Base-by-base conservation (phyloP, 345 rosid species). In the Populus alba region DNA sequence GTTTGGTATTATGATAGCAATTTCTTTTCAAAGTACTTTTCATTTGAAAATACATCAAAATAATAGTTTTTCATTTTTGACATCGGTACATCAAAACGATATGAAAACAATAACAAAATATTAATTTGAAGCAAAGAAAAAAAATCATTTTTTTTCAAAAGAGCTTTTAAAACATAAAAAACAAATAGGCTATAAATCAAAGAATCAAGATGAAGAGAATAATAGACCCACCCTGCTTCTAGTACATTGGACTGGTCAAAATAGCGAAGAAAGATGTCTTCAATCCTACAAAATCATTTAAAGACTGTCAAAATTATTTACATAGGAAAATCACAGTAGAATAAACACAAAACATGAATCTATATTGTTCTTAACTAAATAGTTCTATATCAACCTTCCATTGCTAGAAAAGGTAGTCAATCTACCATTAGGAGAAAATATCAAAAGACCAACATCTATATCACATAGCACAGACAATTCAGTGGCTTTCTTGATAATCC, bases 401-500 rank as follows among this genome's bases (percentile, higher is more conserved):
- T 51, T 51, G 22, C 55, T 51, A 17, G 55, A 4, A 51, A 51
- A 51, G 55, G 20, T 51, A 51, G 55, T 51, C 55, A 51, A 51
- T 51, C 55, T 51, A 51, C 55, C 55, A 51, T 51, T 29, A 17
- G 98, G 99, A 84, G 97, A 92, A 83, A 92, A 93, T 97, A 92
- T 91, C 77, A 95, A 90, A 85, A 93, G 93, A 82, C 91, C 83
- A 75, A 92, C 87, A 79, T 93, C 94, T 47, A 90, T 89, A 78
- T 91, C 98, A 70, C 99, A 93, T 72, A 95, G 79, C 80, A 95
- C 93, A 1, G 97, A 93, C 76, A 95, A 80, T 81, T 95, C 99
- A 87, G 77, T 91, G 2, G 97, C 97, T 87, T 95, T 95, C 89
- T 95, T 95, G 86, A 95, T 68, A 53, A 95, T 91, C 65, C 99